These are phyloP conservation scores for Neofusicoccum sp. DNA, from an alignment of 2,329 filamentous ascomycete genomes.

Conservation along the genomic window DNA sequence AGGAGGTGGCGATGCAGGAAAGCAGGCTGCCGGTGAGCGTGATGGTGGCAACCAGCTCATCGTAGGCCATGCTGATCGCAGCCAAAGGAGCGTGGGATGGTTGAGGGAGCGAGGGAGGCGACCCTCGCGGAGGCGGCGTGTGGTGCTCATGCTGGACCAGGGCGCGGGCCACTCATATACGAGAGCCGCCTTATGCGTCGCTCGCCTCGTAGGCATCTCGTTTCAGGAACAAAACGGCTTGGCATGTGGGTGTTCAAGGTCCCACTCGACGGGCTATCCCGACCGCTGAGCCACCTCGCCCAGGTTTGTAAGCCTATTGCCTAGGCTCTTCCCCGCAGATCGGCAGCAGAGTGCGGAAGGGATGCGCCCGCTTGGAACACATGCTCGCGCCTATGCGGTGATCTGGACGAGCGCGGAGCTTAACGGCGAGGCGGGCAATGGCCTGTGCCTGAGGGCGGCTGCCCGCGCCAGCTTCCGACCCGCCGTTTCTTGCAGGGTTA, in stretches of 20 bases:
- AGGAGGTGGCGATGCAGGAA: slow-evolving; percentile 25
- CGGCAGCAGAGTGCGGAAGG: neutral
- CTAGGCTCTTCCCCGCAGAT: neutral
- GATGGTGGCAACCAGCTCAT: slow-evolving; percentile 20
- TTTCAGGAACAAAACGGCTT: slow-evolving; percentile 11
- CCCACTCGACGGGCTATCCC: neutral
- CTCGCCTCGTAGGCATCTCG: neutral
- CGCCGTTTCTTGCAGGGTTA: neutral
- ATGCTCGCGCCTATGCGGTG: neutral
- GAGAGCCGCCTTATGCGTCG: slow-evolving; percentile 6
- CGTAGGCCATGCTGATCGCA: slow-evolving; percentile 8
- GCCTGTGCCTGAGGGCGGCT: neutral
- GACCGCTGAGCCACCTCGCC: neutral
- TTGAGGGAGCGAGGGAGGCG: neutral
- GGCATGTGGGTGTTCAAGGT: neutral
- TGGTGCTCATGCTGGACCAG: neutral
- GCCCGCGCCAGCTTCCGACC: neutral
- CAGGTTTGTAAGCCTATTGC: neutral
- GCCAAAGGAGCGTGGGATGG: too few relatives aligned
- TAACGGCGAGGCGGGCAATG: neutral
- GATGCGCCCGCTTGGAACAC: neutral
- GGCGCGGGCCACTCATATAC: slow-evolving; percentile 1
- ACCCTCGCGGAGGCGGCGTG: neutral
- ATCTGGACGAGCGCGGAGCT: neutral
- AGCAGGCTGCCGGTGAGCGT: slow-evolving; percentile 30